Evolutionary conservation across 495 filamentous ascomycete species (phyloP).

Genomic region (Aspergillus mulundensis): DNA sequence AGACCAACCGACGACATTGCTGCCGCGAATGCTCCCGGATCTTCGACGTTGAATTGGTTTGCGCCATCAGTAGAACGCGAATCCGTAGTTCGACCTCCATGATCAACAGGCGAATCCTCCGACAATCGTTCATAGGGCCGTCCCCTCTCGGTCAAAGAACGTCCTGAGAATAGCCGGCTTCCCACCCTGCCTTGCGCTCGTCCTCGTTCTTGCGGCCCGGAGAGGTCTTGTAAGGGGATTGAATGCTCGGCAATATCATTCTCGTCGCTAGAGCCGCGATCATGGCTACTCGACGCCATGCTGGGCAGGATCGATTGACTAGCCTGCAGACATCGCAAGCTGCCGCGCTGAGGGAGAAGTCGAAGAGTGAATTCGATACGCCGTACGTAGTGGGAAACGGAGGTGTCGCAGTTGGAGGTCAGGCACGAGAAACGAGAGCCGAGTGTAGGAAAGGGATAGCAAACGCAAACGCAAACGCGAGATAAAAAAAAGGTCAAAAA

Average conservation of each 20-base stretch:
- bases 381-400: neutral
- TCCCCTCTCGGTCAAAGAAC: conserved; percentile 33
- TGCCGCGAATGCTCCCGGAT: conserved; percentile 51
- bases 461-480: conserved; percentile 5
- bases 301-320: conserved; percentile 36
- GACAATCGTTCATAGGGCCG: conserved; percentile 50
- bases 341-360: conserved; percentile 10
- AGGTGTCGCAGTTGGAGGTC: neutral
- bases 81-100: conserved; percentile 18
- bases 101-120: conserved; percentile 48
- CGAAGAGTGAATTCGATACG: conserved; percentile 11
- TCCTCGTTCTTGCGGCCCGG: conserved; percentile 48
- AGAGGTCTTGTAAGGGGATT: conserved; percentile 82
- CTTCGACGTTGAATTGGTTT: conserved; percentile 42
- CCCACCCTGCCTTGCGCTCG: conserved; percentile 27
- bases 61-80: conserved; percentile 29
- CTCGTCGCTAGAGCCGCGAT: conserved; percentile 43
- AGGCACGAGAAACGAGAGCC: neutral
- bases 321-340: conserved; percentile 43
- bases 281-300: conserved; percentile 60
- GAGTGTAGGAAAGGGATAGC: neutral
- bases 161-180: conserved; percentile 33
- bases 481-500: conserved; percentile 5
- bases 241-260: conserved; percentile 55
- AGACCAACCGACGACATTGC: conserved; percentile 60